These are phyloP conservation scores for Phytophthora uliginosa DNA, from an alignment of 352 stramenopile species.

Conservation along the genomic window DNA sequence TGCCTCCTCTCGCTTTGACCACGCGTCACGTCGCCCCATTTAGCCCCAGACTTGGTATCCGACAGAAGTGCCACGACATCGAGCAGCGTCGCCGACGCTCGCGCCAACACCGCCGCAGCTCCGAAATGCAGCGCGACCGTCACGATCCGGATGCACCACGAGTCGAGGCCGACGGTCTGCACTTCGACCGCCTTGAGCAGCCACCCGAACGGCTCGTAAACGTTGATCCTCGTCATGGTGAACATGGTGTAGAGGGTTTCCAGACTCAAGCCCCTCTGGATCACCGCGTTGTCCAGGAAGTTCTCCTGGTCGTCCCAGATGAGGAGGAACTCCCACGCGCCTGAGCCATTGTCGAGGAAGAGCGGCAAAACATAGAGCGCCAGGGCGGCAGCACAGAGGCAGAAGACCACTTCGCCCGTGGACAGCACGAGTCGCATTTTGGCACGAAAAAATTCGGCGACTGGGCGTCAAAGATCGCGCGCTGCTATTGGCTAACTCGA, in stretches of 20 bases:
- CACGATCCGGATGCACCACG: conserved; percentile 50
- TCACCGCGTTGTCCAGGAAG: conserved; percentile 61
- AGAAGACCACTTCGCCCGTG: conserved; percentile 23
- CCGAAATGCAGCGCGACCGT: conserved; percentile 55
- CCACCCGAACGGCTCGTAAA: conserved; percentile 78
- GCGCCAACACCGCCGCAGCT: conserved; percentile 38
- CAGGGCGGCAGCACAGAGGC: conserved; percentile 8
- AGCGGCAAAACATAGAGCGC: conserved; percentile 28
- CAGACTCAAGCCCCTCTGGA: conserved; percentile 47
- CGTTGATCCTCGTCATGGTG: conserved; percentile 66
- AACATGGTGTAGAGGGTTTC: conserved; percentile 55
- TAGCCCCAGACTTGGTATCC: conserved; percentile 1
- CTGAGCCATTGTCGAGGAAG: conserved; percentile 16
- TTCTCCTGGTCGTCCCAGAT: conserved; percentile 72
- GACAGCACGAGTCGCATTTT: conserved; percentile 38
- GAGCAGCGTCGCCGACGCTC: conserved; percentile 35
- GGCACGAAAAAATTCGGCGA: conserved; percentile 9
- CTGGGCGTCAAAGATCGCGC: conserved; percentile 23
- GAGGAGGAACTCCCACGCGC: conserved; percentile 57
- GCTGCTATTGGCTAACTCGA: conserved; percentile 15
- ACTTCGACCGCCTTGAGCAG: conserved; percentile 65
- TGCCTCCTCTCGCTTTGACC: conserved; percentile 2
- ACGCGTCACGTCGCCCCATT: not conserved
- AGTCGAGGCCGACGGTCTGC: conserved; percentile 41
- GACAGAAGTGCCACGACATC: conserved; percentile 30